These are phyloP conservation scores for Crithidia acanthocephali DNA, from an alignment of 208 protist species.

Conservation along the genomic window DNA sequence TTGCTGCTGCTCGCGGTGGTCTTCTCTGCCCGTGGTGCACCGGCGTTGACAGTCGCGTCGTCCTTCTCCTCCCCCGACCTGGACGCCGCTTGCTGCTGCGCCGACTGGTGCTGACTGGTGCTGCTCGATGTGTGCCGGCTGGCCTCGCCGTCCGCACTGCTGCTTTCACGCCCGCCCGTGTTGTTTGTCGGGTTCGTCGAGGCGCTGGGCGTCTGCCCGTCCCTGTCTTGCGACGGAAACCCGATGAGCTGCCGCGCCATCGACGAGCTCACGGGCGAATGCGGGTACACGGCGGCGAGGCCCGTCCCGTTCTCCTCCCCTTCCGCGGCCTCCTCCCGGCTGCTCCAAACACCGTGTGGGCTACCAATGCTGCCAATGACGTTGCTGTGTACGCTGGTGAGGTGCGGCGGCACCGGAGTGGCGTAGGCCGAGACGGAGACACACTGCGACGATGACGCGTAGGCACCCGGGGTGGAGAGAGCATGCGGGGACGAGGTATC, in stretches of 20 bases:
- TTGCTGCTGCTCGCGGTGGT: not conserved
- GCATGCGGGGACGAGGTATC: not conserved
- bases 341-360: too few species aligned
- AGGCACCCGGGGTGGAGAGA: not conserved
- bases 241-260: slow-evolving; percentile 16
- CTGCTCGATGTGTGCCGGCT: not conserved
- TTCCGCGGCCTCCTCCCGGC: too few species aligned
- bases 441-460: slow-evolving; percentile 1
- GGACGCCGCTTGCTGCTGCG: not conserved
- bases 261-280: slow-evolving; percentile 18
- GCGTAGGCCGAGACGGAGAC: slow-evolving; percentile 6
- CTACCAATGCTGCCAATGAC: not conserved
- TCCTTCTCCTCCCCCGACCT: not conserved
- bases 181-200: not conserved
- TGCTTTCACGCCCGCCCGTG: not conserved
- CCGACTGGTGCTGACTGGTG: not conserved
- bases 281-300: not conserved
- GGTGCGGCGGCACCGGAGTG: slow-evolving; percentile 6
- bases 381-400: not conserved
- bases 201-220: not conserved
- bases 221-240: slow-evolving; percentile 5
- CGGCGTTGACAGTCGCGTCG: too few species aligned
- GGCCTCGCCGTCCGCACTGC: not conserved
- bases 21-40: too few species aligned
- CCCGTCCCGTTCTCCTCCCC: not conserved